phyloP scores from a whole-genome alignment of 2,329 filamentous ascomycete genomes.

The Botrytis squamosa region DNA sequence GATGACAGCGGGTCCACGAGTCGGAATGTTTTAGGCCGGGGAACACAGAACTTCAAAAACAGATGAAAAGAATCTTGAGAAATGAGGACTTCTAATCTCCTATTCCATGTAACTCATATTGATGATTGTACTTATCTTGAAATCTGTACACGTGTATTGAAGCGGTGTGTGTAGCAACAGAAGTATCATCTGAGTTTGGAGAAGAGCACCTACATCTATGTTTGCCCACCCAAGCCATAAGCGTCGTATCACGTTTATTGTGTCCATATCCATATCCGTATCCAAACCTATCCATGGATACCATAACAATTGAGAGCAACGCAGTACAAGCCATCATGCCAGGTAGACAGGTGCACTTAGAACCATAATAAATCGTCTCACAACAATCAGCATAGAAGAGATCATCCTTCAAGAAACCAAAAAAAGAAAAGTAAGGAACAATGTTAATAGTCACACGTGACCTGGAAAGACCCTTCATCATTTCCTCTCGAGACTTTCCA shows the following conservation, averaged over 20 bases:
- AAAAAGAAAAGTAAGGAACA: not conserved
- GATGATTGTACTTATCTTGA: not conserved
- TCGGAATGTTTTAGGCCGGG: not conserved
- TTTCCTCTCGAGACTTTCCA: not conserved
- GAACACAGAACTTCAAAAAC: not conserved
- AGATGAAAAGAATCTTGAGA: not conserved
- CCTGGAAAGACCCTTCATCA: not conserved
- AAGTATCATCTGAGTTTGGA: not conserved
- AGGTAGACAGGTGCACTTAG: not conserved
- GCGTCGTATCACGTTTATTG: slow-evolving; percentile 6
- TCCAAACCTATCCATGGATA: too few relatives aligned
- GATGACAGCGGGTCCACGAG: slow-evolving; percentile 13
- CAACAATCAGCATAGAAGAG: not conserved
- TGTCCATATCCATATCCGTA: not conserved
- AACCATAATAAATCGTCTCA: too few relatives aligned
- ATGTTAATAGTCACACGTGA: not conserved
- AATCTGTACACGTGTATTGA: not conserved
- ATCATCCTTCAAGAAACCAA: too few relatives aligned
- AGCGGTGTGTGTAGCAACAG: slow-evolving; percentile 10
- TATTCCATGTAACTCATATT: not conserved
- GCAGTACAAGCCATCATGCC: not conserved
- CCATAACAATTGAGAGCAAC: not conserved
- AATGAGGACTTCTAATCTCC: not conserved
- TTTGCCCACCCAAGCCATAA: not conserved
- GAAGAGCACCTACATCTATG: not conserved